Base-by-base conservation (phyloP, 2,329 filamentous ascomycete species). In the Ascochyta lentis region DNA sequence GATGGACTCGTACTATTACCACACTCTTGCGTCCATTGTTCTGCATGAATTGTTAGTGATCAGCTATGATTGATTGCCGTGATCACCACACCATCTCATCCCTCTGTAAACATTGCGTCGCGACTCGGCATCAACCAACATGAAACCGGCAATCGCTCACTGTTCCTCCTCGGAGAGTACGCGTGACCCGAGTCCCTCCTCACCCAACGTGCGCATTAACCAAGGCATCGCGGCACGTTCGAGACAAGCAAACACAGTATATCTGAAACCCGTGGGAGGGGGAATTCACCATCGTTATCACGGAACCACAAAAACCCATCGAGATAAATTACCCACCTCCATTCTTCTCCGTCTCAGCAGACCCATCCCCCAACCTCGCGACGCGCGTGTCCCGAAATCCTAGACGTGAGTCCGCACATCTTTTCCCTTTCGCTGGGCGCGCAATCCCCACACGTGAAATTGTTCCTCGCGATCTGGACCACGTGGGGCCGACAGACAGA, bases 391-490 rank as follows among this genome's bases (percentile, higher is more conserved):
- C 26, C 23, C 33, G 10, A 35, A 44, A 15, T 12, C 10, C 26
- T 42, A 42, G 53, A 50, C 42, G 31, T 13, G 50, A 37, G 16
- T 37, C 42, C 42, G 53, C 53, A 26, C 31, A 56, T 56, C 53
- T 15, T 56, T 56, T 43, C 53, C 47, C 31, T 43, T 47, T 42
- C 24, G 15, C 23, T 31, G n/a, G 16, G 27, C 15, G 3, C 33
- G 1, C 3, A 22, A 46, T 42, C 38, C 53, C 53, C 43, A 42
- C 3, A 42, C 12, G n/a, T 27, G 29, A 38, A 42, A 44, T 42
- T 46, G 26, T 47, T 43, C 19, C 50, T 38, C 33, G 31, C 37
- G 37, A 47, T 47, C 47, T 50, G 47, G 53, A 51, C 46, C 42
- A 19, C 27, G 27, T 29, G 27, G 27, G 27, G 27, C 27, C 9